Conservation (phyloP, 352 stramenopile genomes). For the Globisporangium okanoganense region DNA sequence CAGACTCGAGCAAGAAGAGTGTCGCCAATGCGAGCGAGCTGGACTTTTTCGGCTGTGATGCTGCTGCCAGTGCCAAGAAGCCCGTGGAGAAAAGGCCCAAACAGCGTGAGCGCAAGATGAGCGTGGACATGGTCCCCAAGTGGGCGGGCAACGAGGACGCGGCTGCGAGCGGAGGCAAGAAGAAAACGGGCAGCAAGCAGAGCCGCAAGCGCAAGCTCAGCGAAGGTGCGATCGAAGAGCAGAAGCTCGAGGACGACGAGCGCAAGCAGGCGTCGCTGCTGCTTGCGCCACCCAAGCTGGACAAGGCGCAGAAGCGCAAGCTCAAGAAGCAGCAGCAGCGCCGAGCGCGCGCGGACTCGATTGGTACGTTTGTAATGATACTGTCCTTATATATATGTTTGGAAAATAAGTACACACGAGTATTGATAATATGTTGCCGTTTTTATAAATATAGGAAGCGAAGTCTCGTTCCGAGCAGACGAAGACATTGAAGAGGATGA, state of each 20-base stretch:
- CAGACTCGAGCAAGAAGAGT: conserved; percentile 13
- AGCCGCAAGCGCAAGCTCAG: conserved; percentile 83
- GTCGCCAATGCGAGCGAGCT: conserved; percentile 41
- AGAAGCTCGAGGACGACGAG: conserved; percentile 61
- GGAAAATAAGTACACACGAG: too few relatives aligned
- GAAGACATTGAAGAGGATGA: conserved; percentile 26
- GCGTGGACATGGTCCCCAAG: conserved; percentile 59
- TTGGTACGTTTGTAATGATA: conserved; percentile 15
- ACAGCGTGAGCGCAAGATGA: conserved; percentile 53
- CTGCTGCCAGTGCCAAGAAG: conserved; percentile 19
- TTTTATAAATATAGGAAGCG: not conserved
- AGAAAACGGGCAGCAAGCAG: conserved; percentile 59
- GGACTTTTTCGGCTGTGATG: conserved; percentile 82
- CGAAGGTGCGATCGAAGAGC: conserved; percentile 71
- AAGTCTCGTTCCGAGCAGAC: conserved; percentile 13
- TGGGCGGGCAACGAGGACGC: conserved; percentile 52
- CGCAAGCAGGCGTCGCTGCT: conserved; percentile 62
- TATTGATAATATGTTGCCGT: too few relatives aligned
- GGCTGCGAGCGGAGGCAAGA: conserved; percentile 20
- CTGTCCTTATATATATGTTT: too few relatives aligned
- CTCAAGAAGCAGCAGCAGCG: conserved; percentile 48
- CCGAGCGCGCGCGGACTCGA: conserved; percentile 36
- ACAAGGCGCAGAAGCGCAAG: conserved; percentile 35
- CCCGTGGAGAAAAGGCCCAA: conserved; percentile 21
- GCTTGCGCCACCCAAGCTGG: conserved; percentile 50